Evolutionary conservation across 1,284 basidiomycete species (phyloP).

Genomic region (Trametes polyzona): DNA sequence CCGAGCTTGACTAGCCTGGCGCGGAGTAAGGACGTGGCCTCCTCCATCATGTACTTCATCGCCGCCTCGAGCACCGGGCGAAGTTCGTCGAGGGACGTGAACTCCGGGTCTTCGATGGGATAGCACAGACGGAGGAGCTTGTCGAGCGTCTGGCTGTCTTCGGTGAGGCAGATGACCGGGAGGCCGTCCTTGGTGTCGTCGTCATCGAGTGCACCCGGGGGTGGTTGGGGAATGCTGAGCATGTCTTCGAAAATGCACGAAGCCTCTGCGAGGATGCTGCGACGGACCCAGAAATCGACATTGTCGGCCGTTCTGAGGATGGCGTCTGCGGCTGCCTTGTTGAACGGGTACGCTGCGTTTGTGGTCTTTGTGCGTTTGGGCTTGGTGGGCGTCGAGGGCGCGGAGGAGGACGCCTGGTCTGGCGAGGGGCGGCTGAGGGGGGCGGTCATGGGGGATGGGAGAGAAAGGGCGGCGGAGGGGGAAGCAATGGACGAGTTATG

Average conservation of each 20-base stretch:
- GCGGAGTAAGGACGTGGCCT: constrained; percentile 11
- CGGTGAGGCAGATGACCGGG: constrained; percentile 18
- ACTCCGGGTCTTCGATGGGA: constrained; percentile 26
- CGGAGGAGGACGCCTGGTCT: not conserved
- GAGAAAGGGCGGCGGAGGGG: not conserved
- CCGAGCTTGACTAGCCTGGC: constrained; percentile 29
- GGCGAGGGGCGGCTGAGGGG: not conserved
- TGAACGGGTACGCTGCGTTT: constrained; percentile 18
- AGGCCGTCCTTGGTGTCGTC: constrained; percentile 14
- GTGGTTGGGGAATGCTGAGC: constrained; percentile 24
- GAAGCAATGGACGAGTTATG: not conserved
- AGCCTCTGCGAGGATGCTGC: constrained; percentile 22
- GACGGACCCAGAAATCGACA: constrained; percentile 25
- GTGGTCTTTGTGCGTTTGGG: not conserved
- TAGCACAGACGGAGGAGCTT: constrained; percentile 22
- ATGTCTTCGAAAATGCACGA: constrained; percentile 27
- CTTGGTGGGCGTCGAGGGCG: not conserved
- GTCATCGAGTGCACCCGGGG: constrained; percentile 2
- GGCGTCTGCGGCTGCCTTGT: constrained; percentile 23
- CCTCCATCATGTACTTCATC: constrained; percentile 24
- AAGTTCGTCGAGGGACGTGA: constrained; percentile 19
- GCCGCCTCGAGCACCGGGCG: constrained; percentile 22
- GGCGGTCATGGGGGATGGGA: not conserved
- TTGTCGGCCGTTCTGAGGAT: constrained; percentile 26
- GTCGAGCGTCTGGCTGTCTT: constrained; percentile 16